Evolutionary conservation across 139 green algal genomes (phyloP), one percentile per base, ranked within the genome.

Genomic region (Picochlorum sp.): DNA sequence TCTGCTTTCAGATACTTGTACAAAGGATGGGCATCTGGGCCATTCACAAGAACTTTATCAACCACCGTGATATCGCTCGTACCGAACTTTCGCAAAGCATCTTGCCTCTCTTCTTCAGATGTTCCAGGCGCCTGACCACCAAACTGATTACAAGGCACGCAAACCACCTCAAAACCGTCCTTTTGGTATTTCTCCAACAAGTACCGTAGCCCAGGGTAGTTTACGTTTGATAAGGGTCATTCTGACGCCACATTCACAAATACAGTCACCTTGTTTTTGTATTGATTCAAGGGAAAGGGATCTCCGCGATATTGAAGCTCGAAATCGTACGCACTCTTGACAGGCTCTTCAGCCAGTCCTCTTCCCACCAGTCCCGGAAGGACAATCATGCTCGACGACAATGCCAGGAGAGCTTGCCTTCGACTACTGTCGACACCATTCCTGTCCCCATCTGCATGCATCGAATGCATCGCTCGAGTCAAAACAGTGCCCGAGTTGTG

Each of bases 121-220:
- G 72, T 88, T 23, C 82, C 78, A 20, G 89, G 89, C 2, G 87
- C 89, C 71, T 96, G 89, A 37, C 80, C 82, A 18, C 80, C 82
- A 77, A 91, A 92, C 69, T 95, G 88, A 69, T 96, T 96, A 83
- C 86, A 95, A 0, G 88, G 82, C 61, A 95, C 90, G 3, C 74
- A 87, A 5, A 89, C 68, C 3, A 95, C 51, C 54, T 81, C 82
- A 78, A 96, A 96, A 20, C 89, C 89, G 24, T 90, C 46, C 32
- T 38, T 49, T 15, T 71, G 64, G 68, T 85, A 82, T 62, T 84
- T 86, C 26, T 92, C 80, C 51, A 84, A 82, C 66, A 92, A 69
- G 64, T 66, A 79, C 73, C 82, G 80, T 26, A 92, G 75, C 20
- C 58, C 78, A 61, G 84, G 65, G 44, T 85, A 87, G 65, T 88